phyloP scores from a whole-genome alignment of 345 rosid genomes.

The Aurinia saxatilis region DNA sequence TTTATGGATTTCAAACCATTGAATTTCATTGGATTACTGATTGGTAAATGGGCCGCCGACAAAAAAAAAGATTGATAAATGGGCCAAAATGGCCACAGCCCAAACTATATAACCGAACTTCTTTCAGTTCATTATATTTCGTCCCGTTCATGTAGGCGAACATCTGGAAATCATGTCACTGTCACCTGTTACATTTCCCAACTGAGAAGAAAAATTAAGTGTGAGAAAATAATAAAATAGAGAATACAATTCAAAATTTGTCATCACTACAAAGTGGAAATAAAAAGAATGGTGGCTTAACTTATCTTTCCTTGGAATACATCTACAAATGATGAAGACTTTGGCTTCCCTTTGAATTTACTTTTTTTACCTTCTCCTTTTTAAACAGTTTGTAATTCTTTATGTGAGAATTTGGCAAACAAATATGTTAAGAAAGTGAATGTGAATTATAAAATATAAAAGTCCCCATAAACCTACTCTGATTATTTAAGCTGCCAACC shows the following conservation, averaged over 20 bases:
- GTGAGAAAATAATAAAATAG: too few species aligned
- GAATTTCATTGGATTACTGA: neutral
- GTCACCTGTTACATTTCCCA: neutral
- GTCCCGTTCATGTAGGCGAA: neutral
- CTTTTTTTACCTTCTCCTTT: constrained; percentile 11
- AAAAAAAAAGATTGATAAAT: too few species aligned
- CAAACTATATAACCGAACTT: neutral
- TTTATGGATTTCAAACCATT: neutral
- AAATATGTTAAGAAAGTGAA: neutral
- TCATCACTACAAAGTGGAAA: constrained; percentile 10
- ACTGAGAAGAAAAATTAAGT: too few species aligned
- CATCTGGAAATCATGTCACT: neutral
- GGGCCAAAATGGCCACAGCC: neutral
- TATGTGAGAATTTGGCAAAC: neutral
- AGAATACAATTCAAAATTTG: constrained; percentile 1
- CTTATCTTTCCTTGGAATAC: constrained; percentile 28
- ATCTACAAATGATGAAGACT: constrained; percentile 24
- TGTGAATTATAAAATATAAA: neutral
- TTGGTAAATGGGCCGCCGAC: too few species aligned
- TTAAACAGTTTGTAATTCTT: neutral
- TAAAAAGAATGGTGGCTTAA: constrained; percentile 12
- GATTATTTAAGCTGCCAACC: constrained; percentile 30
- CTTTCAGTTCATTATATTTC: neutral
- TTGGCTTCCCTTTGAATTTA: constrained; percentile 30
- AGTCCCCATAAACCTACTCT: neutral